Percentiles rank a stretch among this genome's conserved stretches.
phyloP scores from a whole-genome alignment of 2,329 filamentous ascomycete species.

The Aspergillus uvarum region DNA sequence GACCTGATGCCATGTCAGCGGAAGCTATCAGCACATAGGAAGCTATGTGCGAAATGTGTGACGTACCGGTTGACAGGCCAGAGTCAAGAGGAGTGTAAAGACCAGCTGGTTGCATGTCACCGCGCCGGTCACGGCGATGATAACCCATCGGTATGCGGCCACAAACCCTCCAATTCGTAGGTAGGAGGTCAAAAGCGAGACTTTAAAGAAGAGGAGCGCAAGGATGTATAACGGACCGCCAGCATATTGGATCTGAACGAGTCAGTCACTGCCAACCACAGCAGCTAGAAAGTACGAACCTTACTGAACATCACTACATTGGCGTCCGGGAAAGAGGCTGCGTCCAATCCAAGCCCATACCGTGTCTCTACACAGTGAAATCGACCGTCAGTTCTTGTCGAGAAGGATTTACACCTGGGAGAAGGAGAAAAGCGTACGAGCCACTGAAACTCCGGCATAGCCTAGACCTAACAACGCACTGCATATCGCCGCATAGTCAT shows the following conservation, averaged over 20 bases:
- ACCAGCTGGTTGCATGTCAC: constrained; percentile 42
- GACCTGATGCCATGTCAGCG: not conserved
- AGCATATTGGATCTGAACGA: constrained; percentile 27
- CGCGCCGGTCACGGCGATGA: constrained; percentile 37
- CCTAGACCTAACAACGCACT: constrained; percentile 21
- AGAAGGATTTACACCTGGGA: not conserved
- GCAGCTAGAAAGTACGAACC: constrained; percentile 12
- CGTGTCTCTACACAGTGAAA: constrained; percentile 23
- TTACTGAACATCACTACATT: constrained; percentile 29
- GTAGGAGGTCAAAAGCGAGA: constrained; percentile 50
- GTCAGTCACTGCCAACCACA: not conserved
- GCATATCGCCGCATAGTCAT: constrained; percentile 28
- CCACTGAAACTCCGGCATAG: constrained; percentile 21
- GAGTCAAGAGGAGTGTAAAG: constrained; percentile 28
- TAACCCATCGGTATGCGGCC: constrained; percentile 34
- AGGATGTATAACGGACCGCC: constrained; percentile 30
- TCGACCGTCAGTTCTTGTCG: not conserved
- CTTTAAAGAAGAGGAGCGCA: constrained; percentile 48
- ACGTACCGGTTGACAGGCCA: constrained; percentile 33
- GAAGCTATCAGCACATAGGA: too few species aligned
- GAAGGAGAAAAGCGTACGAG: constrained; percentile 20
- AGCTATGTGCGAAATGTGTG: not conserved
- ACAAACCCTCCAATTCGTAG: constrained; percentile 47
- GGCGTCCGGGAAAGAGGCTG: constrained; percentile 21
- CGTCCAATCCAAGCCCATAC: constrained; percentile 27